Percentiles rank a stretch among this genome's conserved stretches.
Conservation (phyloP, 495 filamentous ascomycete species). For the Copromyces sp. region DNA sequence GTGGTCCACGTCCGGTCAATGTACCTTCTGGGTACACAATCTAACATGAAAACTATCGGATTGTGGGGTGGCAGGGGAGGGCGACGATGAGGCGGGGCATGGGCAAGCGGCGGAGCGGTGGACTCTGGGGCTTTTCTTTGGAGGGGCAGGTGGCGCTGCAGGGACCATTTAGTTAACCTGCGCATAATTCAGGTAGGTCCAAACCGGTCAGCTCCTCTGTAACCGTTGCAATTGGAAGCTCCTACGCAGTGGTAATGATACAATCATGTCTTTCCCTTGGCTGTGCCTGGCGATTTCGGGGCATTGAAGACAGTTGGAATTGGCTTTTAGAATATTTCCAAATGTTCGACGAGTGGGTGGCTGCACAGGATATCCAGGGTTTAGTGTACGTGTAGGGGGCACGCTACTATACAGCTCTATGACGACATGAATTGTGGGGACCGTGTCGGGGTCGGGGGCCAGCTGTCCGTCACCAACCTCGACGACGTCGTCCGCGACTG, state of each 20-base stretch:
- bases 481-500: background rate
- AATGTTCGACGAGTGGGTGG: background rate
- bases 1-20: background rate
- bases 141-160: background rate
- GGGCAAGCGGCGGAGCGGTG: background rate
- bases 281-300: background rate
- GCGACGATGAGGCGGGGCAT: background rate
- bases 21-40: background rate
- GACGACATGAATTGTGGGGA: background rate
- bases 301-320: background rate
- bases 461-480: background rate
- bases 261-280: background rate
- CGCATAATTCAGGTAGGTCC: background rate
- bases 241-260: background rate
- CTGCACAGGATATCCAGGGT: background rate
- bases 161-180: background rate
- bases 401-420: background rate
- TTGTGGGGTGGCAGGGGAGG: background rate
- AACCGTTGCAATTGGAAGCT: background rate
- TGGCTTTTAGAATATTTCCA: background rate
- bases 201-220: background rate
- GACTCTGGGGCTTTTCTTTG: background rate
- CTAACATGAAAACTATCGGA: background rate
- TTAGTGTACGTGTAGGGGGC: background rate
- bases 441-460: background rate